Base-by-base conservation (phyloP, 2,329 filamentous ascomycete species). In the Arthrobotrys musiformis region DNA sequence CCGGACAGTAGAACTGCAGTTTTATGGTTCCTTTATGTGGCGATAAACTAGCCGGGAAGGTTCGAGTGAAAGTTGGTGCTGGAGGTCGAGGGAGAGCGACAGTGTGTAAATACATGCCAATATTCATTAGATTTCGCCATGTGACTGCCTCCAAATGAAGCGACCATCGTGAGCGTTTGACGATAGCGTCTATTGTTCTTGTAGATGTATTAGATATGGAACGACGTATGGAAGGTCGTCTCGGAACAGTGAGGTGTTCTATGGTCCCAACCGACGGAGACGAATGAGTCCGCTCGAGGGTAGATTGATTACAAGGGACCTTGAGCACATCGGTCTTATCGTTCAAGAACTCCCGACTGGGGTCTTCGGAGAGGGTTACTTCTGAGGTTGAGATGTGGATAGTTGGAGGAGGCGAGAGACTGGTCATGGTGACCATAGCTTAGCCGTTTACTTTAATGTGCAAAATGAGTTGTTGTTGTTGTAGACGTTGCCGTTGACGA, bases 31-130 rank as follows among this genome's bases (percentile, higher is more conserved):
- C 86, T 63, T 83, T 82, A 46, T 82, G 82, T 3, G 83, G 85
- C 42, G 84, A 86, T 61, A 85, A 83, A 74, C 84, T 87, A 70
- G 86, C 86, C 26, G 85, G 82, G 33, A 92, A 86, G 17, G 85
- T 85, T 50, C 86, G 86, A 54, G 85, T 85, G 83, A 92, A 92
- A 30, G 86, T 83, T 1, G 90, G 89, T 33, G 84, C 84, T 0
- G 89, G 88, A 4, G 90, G 89, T 60, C 87, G 85, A 5, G 90
- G 89, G 46, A 86, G 84, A 0, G 90, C 87, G 74, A 90, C 83
- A 67, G 86, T 87, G 82, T 93, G 90, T 42, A 92, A 84, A 75
- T 87, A 85, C 90, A 92, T 92, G 81, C 90, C 90, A 70, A 92
- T 86, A 72, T 86, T 86, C 87, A 92, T 91, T 46, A 92, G 85